Evolutionary conservation across 495 filamentous ascomycete genomes (phyloP).

Genomic region (Trichoderma erinaceum): DNA sequence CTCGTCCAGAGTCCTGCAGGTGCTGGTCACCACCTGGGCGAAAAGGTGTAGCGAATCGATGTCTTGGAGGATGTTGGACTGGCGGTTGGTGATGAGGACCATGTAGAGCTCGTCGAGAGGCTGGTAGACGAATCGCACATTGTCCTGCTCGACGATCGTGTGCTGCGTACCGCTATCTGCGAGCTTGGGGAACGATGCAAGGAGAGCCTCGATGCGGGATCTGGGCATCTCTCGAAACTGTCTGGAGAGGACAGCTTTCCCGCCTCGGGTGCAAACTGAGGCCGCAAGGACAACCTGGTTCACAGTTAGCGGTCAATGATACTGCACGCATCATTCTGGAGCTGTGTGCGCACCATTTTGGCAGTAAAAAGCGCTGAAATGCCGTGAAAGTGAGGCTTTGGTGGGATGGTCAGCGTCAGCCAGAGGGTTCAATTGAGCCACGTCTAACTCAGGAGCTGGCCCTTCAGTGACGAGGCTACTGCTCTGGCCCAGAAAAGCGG

Average conservation of each 20-base stretch:
- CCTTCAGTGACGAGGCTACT: background rate
- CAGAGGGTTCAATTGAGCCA: conserved; percentile 12
- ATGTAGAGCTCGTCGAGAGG: conserved; percentile 98
- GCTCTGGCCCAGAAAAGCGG: background rate
- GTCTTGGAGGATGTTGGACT: conserved; percentile 98
- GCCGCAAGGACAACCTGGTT: conserved; percentile 91
- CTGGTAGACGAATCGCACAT: conserved; percentile 98
- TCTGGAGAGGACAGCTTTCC: conserved; percentile 92
- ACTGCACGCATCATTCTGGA: background rate
- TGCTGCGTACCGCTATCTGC: conserved; percentile 92
- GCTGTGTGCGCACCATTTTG: conserved; percentile 6
- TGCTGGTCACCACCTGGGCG: conserved; percentile 90
- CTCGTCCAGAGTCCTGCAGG: conserved; percentile 94
- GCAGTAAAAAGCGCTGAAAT: background rate
- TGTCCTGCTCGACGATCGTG: conserved; percentile 96
- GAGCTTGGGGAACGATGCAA: conserved; percentile 95
- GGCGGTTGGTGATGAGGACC: conserved; percentile 97
- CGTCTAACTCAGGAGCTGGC: conserved; percentile 13
- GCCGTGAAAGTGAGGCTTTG: background rate
- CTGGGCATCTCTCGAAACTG: conserved; percentile 95
- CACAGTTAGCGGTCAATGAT: background rate
- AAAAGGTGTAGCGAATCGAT: conserved; percentile 97
- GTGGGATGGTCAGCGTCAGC: background rate
- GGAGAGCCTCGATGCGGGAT: conserved; percentile 89
- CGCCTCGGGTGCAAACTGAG: conserved; percentile 96